phyloP scores from a whole-genome alignment of 352 stramenopile species.

The Pythium rishiriense region DNA sequence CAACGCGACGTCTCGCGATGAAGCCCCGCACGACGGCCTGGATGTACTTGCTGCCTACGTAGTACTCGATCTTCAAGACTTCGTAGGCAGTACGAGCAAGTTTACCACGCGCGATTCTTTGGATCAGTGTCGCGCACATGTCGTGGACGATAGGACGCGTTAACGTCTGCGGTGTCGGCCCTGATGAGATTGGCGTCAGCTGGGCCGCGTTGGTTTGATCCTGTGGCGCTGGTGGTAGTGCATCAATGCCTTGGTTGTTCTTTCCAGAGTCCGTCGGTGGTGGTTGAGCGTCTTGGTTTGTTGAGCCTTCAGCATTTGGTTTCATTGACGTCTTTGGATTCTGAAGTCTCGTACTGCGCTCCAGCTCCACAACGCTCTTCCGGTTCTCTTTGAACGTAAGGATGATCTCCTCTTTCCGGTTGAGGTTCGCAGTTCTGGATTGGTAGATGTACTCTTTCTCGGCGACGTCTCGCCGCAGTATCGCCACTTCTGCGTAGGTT shows the following conservation, averaged over 20 bases:
- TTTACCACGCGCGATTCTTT: conserved; percentile 73
- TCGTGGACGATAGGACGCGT: conserved; percentile 45
- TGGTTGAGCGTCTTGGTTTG: conserved; percentile 5
- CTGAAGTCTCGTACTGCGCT: conserved; percentile 22
- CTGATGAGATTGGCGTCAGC: background rate
- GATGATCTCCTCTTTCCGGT: conserved; percentile 74
- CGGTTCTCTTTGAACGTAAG: conserved; percentile 66
- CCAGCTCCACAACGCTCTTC: conserved; percentile 49
- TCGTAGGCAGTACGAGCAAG: conserved; percentile 57
- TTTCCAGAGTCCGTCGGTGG: background rate
- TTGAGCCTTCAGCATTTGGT: background rate
- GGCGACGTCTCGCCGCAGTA: conserved; percentile 40
- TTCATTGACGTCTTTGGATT: background rate
- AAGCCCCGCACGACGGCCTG: conserved; percentile 71
- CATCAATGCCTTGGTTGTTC: background rate
- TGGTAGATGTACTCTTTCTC: conserved; percentile 63
- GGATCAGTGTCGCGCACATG: conserved; percentile 77
- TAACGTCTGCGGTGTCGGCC: background rate
- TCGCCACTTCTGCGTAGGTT: conserved; percentile 36
- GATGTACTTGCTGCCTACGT: conserved; percentile 77
- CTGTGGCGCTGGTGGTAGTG: background rate
- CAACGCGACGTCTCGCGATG: conserved; percentile 56
- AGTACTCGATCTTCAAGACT: conserved; percentile 64
- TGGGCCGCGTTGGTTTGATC: background rate
- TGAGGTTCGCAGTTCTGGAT: conserved; percentile 49